A percentile compares a stretch with the other conserved stretches of the same genome.
Conservation (phyloP, 495 filamentous ascomycete species). For the Pseudevernia furfuracea region DNA sequence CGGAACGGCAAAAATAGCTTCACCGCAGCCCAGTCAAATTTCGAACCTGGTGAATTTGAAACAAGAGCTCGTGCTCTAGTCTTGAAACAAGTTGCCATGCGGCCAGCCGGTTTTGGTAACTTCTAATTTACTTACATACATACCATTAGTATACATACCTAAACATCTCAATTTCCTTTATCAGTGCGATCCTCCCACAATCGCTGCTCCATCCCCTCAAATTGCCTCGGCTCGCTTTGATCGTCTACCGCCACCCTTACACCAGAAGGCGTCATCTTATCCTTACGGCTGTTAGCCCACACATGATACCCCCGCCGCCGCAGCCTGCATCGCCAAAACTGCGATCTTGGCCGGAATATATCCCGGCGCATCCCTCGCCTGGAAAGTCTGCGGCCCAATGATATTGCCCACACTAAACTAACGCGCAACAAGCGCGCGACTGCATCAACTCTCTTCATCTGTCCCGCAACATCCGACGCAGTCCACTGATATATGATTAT, state of each 20-base stretch:
- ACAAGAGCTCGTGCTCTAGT: not conserved
- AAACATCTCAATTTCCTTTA: constrained; percentile 34
- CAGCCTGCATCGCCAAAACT: constrained; percentile 44
- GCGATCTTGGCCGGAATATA: constrained; percentile 58
- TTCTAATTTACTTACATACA: not conserved
- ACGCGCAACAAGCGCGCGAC: constrained; percentile 48
- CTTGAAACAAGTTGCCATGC: not conserved
- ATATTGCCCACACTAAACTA: constrained; percentile 59
- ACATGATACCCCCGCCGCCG: constrained; percentile 38
- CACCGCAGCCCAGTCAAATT: not conserved
- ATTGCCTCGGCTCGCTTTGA: constrained; percentile 2
- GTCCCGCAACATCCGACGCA: constrained; percentile 41
- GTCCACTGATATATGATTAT: constrained; percentile 45
- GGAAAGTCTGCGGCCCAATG: constrained; percentile 62
- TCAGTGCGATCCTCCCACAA: constrained; percentile 42
- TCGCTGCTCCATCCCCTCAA: constrained; percentile 21
- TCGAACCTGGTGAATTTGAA: not conserved
- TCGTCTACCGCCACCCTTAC: constrained; percentile 24
- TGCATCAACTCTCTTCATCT: constrained; percentile 47
- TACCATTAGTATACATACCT: constrained; percentile 42
- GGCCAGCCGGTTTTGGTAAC: not conserved
- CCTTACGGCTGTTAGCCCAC: constrained; percentile 38
- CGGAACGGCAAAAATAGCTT: not conserved
- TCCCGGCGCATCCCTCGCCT: constrained; percentile 47
- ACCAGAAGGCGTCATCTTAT: constrained; percentile 15